Evolutionary conservation across 2,329 filamentous ascomycete genomes (phyloP).

Genomic region (Domatiomyces globalis): DNA sequence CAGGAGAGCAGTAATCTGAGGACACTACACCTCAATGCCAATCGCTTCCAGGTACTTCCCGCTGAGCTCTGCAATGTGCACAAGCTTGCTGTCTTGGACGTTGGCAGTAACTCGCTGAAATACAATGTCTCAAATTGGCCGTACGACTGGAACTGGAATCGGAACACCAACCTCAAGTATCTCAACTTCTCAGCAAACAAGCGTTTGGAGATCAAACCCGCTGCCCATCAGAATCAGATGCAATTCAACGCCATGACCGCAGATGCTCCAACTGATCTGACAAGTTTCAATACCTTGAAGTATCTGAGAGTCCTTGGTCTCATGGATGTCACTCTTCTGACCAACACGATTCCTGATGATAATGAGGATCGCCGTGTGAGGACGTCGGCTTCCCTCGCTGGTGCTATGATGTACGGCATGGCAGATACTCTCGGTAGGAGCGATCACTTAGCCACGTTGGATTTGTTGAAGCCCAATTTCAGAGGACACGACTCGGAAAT

Average conservation of each 20-base stretch:
- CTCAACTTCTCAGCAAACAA: conserved; percentile 96
- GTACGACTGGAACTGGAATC: conserved; percentile 99
- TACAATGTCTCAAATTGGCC: conserved; percentile 99
- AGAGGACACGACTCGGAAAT: conserved; percentile 81
- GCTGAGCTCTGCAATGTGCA: conserved; percentile 90
- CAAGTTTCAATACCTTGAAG: conserved; percentile 73
- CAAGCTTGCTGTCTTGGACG: conserved; percentile 81
- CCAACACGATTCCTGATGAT: conserved; percentile 85
- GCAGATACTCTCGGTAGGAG: conserved; percentile 85
- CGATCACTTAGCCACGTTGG: conserved; percentile 88
- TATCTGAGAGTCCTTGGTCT: conserved; percentile 80
- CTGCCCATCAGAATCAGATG: conserved; percentile 29
- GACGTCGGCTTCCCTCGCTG: conserved; percentile 89
- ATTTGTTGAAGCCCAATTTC: conserved; percentile 87
- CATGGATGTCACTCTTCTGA: conserved; percentile 95
- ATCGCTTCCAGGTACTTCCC: conserved; percentile 92
- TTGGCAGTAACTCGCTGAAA: conserved; percentile 86
- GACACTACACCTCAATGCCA: conserved; percentile 87
- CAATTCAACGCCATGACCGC: conserved; percentile 39
- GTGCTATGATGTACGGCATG: conserved; percentile 89
- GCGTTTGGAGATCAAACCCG: conserved; percentile 70
- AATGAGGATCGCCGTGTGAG: conserved; percentile 88
- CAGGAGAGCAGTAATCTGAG: conserved; percentile 80
- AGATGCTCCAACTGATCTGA: conserved; percentile 49
- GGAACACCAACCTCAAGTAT: conserved; percentile 87